Base-by-base conservation (phyloP, 495 filamentous ascomycete genomes). In the Tetracladium marchalianum region DNA sequence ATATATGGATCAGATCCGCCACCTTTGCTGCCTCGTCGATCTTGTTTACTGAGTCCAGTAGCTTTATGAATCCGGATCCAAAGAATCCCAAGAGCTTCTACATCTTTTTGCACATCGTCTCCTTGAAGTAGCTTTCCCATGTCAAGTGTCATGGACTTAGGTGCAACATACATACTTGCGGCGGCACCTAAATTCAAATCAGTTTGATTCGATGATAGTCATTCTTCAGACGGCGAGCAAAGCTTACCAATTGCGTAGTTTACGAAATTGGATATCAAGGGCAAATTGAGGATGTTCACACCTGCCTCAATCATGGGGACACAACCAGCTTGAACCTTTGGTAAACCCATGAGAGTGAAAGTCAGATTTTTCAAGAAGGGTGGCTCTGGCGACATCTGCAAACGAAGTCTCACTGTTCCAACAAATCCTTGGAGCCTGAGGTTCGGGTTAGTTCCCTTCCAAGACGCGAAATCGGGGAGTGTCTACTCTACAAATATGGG, bases 1-100 rank as follows among this genome's bases (percentile, higher is more conserved):
- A 96, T 88, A 60, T 95, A 96, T 0, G 90, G 87, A 61, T 97
- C 90, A 46, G 86, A 93, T 27, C 88, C 89, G n/a, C 89, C 89
- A 42, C 82, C 79, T n/a, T 83, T 67, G 52, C 77, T 84, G 7
- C 90, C 90, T 19, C 81, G 78, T 39, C 71, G 76, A 60, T 97
- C 90, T 61, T 96, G 90, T 69, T 95, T 95, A 66, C 84, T 90
- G 47, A 97, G 66, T 0, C 87, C 90, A 22, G 76, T 64, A 7
- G 90, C 90, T 43, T 84, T 83, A 64, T 95, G 84, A 43, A 96
- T 96, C 9, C 84, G 78, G 61, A 96, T 77, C 78, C 89, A 96
- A 57, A 96, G 74, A 15, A 95, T 73, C 34, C 90, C 90, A 31
- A 97, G 61, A 1, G 90, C 86, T 31, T 81, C 68, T 5, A 82